Conservation (phyloP, 768 basidiomycete genomes). For the Daedaleopsis nitida region DNA sequence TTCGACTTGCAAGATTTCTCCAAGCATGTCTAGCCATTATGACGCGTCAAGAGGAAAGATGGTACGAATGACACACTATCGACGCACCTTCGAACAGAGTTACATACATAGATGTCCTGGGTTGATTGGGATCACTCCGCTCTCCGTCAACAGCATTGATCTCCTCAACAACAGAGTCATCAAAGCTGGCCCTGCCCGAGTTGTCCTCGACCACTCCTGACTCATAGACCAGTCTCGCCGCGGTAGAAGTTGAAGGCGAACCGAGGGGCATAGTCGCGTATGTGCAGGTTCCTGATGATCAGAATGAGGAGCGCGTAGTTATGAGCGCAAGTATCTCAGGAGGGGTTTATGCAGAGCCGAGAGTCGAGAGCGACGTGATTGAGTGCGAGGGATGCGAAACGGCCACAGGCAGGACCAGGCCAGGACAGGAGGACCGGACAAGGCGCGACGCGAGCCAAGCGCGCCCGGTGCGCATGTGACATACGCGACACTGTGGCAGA, state of each 20-base stretch:
- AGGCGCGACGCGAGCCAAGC: background rate
- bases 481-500: background rate
- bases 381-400: too few relatives aligned
- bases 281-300: background rate
- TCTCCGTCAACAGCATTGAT: background rate
- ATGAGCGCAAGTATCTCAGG: too few relatives aligned
- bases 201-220: constrained; percentile 2
- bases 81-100: constrained; percentile 23
- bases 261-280: constrained; percentile 10
- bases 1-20: constrained; percentile 52
- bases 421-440: background rate
- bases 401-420: too few relatives aligned
- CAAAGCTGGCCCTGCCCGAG: background rate
- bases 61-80: background rate
- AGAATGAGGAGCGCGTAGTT: too few relatives aligned
- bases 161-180: background rate
- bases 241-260: constrained; percentile 14
- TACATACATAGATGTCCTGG: constrained; percentile 23
- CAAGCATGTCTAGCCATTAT: constrained; percentile 51
- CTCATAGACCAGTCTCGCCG: constrained; percentile 12
- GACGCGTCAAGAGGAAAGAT: background rate
- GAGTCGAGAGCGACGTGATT: too few relatives aligned
- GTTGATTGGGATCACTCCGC: background rate
- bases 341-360: too few relatives aligned
- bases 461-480: background rate